phyloP scores from a whole-genome alignment of 2,329 filamentous ascomycete genomes.

The Penicillium sp. region DNA sequence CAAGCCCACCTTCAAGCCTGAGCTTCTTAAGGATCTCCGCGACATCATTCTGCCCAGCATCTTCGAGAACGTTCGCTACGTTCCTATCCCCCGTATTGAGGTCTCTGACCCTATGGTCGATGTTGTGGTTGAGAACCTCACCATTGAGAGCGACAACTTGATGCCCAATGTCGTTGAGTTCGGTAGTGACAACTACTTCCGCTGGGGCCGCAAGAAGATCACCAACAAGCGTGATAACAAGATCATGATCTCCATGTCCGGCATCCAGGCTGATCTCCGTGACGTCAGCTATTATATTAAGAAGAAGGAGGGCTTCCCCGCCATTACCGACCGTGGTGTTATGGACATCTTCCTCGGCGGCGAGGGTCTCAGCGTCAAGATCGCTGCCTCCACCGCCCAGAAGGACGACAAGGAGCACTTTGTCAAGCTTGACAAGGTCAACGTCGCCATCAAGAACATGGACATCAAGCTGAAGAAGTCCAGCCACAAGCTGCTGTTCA shows the following conservation, averaged over 20 bases:
- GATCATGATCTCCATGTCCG: constrained; percentile 80
- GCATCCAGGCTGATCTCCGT: constrained; percentile 84
- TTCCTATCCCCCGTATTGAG: constrained; percentile 92
- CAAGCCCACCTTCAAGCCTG: constrained; percentile 87
- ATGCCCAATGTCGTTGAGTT: constrained; percentile 91
- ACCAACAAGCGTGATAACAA: constrained; percentile 80
- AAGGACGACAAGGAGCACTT: constrained; percentile 76
- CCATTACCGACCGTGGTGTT: constrained; percentile 82
- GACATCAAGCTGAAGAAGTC: constrained; percentile 92
- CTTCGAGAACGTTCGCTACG: constrained; percentile 83
- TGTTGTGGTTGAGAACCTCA: constrained; percentile 88
- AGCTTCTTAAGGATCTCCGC: constrained; percentile 84
- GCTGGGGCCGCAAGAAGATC: constrained; percentile 88
- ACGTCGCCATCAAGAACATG: constrained; percentile 78
- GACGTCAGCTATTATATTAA: constrained; percentile 95
- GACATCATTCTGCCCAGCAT: constrained; percentile 82
- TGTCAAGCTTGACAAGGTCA: constrained; percentile 91
- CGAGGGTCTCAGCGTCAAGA: constrained; percentile 85
- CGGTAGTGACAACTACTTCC: constrained; percentile 89
- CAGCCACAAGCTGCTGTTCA: constrained; percentile 89
- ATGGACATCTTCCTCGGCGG: constrained; percentile 87
- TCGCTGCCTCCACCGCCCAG: constrained; percentile 81
- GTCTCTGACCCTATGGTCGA: constrained; percentile 83
- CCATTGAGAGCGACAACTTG: constrained; percentile 95
- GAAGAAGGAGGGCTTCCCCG: constrained; percentile 90